These are phyloP conservation scores for Porcisia deanei DNA, from an alignment of 208 protist species.

Conservation along the genomic window DNA sequence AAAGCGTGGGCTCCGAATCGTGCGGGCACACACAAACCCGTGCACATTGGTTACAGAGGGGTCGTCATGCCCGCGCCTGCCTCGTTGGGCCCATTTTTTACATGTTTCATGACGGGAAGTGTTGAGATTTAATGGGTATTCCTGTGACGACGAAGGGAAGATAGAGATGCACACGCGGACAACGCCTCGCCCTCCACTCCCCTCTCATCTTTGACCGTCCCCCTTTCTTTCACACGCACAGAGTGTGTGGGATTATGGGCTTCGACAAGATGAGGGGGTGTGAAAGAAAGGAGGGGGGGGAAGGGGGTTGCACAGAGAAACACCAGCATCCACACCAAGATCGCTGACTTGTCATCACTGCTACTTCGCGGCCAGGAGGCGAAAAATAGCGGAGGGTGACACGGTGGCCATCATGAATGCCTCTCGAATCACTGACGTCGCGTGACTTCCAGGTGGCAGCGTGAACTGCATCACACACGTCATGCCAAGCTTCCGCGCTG, in stretches of 20 bases:
- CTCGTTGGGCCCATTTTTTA: background rate
- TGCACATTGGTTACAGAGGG: background rate
- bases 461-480: slow-evolving; percentile 66
- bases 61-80: background rate
- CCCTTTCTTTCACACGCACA: too few relatives aligned
- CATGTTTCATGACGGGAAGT: background rate
- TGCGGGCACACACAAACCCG: background rate
- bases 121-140: background rate
- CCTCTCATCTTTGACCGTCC: too few relatives aligned
- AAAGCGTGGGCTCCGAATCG: background rate
- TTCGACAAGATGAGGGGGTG: too few relatives aligned
- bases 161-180: too few relatives aligned
- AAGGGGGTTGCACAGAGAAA: background rate
- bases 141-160: background rate
- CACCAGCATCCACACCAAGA: background rate
- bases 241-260: too few relatives aligned
- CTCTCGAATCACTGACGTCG: slow-evolving; percentile 73
- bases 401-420: slow-evolving; percentile 73
- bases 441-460: slow-evolving; percentile 60
- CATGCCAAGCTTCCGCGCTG: slow-evolving; percentile 66
- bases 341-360: background rate
- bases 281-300: too few relatives aligned
- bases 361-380: slow-evolving; percentile 21
- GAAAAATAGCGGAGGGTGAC: slow-evolving; percentile 63
- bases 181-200: too few relatives aligned